Percentiles rank a stretch among this genome's conserved stretches.
phyloP scores from a whole-genome alignment of 352 stramenopile genomes.

The Phytophthora cactorum region DNA sequence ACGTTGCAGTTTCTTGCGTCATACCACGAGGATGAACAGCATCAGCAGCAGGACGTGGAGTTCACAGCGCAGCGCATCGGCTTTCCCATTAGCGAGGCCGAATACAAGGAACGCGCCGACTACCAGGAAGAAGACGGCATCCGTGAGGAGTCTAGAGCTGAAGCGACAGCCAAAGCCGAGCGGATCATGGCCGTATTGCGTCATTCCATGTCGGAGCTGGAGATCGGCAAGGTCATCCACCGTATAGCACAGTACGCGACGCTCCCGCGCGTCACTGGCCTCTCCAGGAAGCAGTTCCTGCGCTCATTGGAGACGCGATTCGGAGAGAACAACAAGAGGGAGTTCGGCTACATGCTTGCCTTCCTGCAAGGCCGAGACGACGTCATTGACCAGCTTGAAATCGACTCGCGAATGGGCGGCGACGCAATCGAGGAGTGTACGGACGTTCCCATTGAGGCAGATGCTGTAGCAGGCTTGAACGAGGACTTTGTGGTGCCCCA shows the following conservation, averaged over 20 bases:
- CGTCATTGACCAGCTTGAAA: slow-evolving; percentile 68
- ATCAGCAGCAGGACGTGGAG: slow-evolving; percentile 53
- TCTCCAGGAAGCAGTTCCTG: slow-evolving; percentile 83
- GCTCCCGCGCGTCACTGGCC: slow-evolving; percentile 70
- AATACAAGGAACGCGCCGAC: slow-evolving; percentile 49
- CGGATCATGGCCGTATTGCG: slow-evolving; percentile 78
- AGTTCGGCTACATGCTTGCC: slow-evolving; percentile 74
- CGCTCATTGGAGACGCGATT: slow-evolving; percentile 76
- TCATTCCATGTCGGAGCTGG: slow-evolving; percentile 85
- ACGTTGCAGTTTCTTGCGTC: slow-evolving; percentile 36
- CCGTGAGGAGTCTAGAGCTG: slow-evolving; percentile 72
- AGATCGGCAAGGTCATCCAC: slow-evolving; percentile 84
- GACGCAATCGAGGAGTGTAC: slow-evolving; percentile 1
- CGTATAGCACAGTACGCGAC: slow-evolving; percentile 83
- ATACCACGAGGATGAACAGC: slow-evolving; percentile 36
- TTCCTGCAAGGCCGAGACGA: slow-evolving; percentile 80
- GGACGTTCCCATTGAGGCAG: not conserved
- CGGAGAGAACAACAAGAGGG: slow-evolving; percentile 54
- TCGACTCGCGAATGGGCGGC: slow-evolving; percentile 43
- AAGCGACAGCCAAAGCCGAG: slow-evolving; percentile 77
- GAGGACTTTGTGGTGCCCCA: slow-evolving; percentile 61
- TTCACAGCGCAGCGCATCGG: slow-evolving; percentile 80
- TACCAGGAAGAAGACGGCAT: slow-evolving; percentile 49
- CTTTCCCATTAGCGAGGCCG: slow-evolving; percentile 55
- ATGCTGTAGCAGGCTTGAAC: not conserved